Percentiles rank a stretch among this genome's conserved stretches.
Evolutionary conservation across 2,329 filamentous ascomycete genomes (phyloP).

Genomic region (Graphilbum sp.): DNA sequence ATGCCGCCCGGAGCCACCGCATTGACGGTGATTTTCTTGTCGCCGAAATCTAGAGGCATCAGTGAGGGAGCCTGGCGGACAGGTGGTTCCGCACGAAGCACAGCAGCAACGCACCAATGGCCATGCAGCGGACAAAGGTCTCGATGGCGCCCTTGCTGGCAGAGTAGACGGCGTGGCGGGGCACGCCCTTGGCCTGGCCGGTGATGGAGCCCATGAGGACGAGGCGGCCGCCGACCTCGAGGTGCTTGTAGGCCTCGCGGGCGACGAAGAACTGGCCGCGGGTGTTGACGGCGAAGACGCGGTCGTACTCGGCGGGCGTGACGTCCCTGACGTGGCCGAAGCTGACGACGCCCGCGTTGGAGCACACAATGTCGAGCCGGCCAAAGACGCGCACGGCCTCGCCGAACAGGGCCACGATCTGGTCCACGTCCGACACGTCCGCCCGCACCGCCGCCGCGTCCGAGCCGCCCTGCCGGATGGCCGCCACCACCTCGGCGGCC

Average conservation of each 20-base stretch:
- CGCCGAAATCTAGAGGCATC: slow-evolving; percentile 15
- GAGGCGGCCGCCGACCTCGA: slow-evolving; percentile 44
- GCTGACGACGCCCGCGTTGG: slow-evolving; percentile 42
- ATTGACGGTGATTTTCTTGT: slow-evolving; percentile 21
- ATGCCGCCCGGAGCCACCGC: slow-evolving; percentile 19
- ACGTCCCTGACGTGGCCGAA: slow-evolving; percentile 44
- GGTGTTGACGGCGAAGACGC: slow-evolving; percentile 43
- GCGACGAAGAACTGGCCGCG: slow-evolving; percentile 47
- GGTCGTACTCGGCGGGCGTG: slow-evolving; percentile 40
- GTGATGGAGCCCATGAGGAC: slow-evolving; percentile 49
- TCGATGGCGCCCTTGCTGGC: slow-evolving; percentile 20
- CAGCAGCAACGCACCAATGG: slow-evolving; percentile 10
- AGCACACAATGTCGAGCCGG: slow-evolving; percentile 44
- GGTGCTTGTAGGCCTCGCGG: slow-evolving; percentile 43
- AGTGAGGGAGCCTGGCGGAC: too few species aligned
- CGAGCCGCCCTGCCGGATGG: slow-evolving; percentile 10
- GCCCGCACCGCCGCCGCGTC: slow-evolving; percentile 16
- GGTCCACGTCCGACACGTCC: slow-evolving; percentile 15
- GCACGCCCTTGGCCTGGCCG: slow-evolving; percentile 18
- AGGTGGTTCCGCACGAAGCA: too few species aligned
- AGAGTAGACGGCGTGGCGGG: slow-evolving; percentile 19
- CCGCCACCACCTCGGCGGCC: slow-evolving; percentile 9
- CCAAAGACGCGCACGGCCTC: slow-evolving; percentile 40
- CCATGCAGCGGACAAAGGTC: slow-evolving; percentile 17
- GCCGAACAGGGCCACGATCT: slow-evolving; percentile 20